phyloP scores from a whole-genome alignment of 208 protist genomes.

The Vickermania spadyakhi region DNA sequence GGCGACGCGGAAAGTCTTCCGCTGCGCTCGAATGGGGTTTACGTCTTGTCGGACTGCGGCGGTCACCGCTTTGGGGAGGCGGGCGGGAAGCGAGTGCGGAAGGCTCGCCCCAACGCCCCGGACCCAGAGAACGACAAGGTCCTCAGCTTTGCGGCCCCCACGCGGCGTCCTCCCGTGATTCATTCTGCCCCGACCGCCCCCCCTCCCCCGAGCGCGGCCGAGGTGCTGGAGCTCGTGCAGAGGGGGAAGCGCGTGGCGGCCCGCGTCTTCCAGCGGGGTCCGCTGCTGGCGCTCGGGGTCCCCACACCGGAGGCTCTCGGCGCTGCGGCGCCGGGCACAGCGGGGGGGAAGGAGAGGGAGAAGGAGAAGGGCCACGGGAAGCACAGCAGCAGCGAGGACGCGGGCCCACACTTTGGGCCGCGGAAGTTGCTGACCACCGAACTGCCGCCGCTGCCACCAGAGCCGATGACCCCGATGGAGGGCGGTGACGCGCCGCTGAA shows the following conservation, averaged over 20 bases:
- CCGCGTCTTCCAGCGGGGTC: not conserved
- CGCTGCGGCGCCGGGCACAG: not conserved
- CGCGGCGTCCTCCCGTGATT: not conserved
- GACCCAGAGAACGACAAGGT: not conserved
- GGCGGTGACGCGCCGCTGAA: not conserved
- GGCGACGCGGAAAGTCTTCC: not conserved
- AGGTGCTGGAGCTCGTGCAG: not conserved
- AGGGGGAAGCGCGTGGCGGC: not conserved
- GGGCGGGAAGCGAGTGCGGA: not conserved
- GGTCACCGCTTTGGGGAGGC: not conserved
- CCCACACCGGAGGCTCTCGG: not conserved
- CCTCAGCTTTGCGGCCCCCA: not conserved
- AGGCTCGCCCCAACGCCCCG: not conserved
- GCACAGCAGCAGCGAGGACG: not conserved
- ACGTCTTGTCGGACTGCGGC: no score
- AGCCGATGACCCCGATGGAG: not conserved
- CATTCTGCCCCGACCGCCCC: not conserved
- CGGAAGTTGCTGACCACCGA: not conserved
- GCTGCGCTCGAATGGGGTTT: not conserved
- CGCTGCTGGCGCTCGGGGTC: not conserved
- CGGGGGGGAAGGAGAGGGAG: not conserved
- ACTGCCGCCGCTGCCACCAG: not conserved
- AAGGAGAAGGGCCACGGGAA: constrained; percentile 1
- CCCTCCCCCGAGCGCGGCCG: not conserved
- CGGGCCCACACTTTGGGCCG: not conserved